Percentiles rank a stretch among this genome's conserved stretches.
Evolutionary conservation across 2,329 filamentous ascomycete genomes (phyloP).

Genomic region (Pyricularia grisea): DNA sequence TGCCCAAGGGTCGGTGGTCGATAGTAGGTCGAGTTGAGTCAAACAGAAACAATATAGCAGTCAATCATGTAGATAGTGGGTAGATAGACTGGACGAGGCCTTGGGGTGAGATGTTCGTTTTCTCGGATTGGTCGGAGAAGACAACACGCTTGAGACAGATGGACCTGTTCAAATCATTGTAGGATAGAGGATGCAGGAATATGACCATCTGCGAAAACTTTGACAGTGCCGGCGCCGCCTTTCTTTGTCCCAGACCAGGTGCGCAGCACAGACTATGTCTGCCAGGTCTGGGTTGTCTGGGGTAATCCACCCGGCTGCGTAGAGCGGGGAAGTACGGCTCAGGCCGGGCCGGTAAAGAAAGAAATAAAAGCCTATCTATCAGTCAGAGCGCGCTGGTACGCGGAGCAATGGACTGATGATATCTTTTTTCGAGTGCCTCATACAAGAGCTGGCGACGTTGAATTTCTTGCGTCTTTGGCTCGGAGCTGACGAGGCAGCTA

Average conservation of each 20-base stretch:
- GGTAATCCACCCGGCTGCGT: neutral
- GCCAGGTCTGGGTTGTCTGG: conserved; percentile 15
- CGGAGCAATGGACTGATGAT: neutral
- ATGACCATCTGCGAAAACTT: neutral
- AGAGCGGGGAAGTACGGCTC: neutral
- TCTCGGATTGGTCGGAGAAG: neutral
- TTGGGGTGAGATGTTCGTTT: neutral
- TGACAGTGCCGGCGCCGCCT: neutral
- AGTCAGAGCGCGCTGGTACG: neutral
- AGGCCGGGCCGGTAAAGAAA: neutral
- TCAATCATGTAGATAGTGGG: neutral
- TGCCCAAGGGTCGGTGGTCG: neutral
- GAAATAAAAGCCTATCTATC: neutral
- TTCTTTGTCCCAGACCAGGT: neutral
- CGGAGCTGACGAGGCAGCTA: neutral
- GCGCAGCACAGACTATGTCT: conserved; percentile 8
- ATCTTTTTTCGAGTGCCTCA: neutral
- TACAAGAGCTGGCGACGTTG: neutral
- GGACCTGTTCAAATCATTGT: neutral
- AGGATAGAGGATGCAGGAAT: neutral
- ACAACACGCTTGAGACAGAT: neutral
- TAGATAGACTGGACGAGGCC: neutral
- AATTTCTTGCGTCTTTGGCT: neutral
- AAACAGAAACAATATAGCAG: neutral
- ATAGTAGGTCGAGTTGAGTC: neutral